Percentiles rank a stretch among this genome's conserved stretches.
These are phyloP conservation scores for Barnettozyma salicaria DNA, from an alignment of 805 yeast genomes.

Conservation along the genomic window DNA sequence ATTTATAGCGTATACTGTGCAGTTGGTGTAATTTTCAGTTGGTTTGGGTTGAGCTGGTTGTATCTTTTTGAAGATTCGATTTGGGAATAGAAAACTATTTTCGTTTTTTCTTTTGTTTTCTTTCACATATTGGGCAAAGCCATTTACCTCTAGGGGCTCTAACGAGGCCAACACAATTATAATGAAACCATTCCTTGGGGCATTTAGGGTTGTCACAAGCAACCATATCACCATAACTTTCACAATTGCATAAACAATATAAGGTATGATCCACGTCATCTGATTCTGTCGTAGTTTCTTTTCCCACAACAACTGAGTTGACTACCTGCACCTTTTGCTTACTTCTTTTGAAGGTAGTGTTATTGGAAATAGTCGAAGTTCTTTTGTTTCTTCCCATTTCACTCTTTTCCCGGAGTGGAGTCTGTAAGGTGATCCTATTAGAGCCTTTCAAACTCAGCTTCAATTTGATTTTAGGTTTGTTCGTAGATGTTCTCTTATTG, in stretches of 20 bases:
- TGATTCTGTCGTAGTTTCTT: conserved; percentile 4
- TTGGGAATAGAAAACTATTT: conserved; percentile 36
- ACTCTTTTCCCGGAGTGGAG: background rate
- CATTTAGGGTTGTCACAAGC: conserved; percentile 84
- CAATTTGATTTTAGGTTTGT: conserved; percentile 12
- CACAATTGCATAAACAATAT: conserved; percentile 44
- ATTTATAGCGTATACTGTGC: conserved; percentile 80
- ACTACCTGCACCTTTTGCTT: background rate
- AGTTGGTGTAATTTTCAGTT: conserved; percentile 75
- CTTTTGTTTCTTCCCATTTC: conserved; percentile 2
- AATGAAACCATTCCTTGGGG: conserved; percentile 73
- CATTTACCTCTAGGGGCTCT: conserved; percentile 61
- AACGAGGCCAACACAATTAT: conserved; percentile 63
- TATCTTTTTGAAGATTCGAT: conserved; percentile 77
- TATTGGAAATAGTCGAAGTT: background rate
- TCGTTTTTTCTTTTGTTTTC: conserved; percentile 11
- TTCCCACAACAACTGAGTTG: conserved; percentile 5
- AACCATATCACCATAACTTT: conserved; percentile 71
- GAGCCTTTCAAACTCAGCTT: conserved; percentile 7
- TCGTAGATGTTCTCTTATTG: conserved; percentile 16
- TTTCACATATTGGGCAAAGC: conserved; percentile 55
- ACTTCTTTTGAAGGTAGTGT: too few species aligned
- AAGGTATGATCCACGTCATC: conserved; percentile 18
- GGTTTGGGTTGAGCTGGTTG: conserved; percentile 86
- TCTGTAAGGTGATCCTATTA: background rate